Conservation (phyloP, 1,139 yeast genomes). For the Candida frijolesensis region DNA sequence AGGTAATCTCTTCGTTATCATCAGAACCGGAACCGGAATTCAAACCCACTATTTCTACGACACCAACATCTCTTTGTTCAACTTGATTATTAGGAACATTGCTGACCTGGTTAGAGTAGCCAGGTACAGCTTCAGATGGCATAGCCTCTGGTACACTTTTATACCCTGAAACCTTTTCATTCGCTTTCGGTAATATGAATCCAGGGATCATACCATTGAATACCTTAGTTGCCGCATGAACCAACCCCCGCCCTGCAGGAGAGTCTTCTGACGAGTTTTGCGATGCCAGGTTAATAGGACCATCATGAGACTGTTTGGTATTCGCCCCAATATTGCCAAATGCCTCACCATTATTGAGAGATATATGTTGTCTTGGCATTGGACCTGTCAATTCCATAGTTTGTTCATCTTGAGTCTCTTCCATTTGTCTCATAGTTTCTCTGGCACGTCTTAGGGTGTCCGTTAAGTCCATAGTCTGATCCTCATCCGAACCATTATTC, state of each 20-base stretch:
- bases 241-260: background rate
- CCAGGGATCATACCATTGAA: no score
- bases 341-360: background rate
- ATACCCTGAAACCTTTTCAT: no score
- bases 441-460: conserved; percentile 1
- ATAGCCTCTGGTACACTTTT: no score
- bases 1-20: background rate
- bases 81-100: background rate
- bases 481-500: conserved; percentile 8
- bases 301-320: no score
- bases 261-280: background rate
- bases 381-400: conserved; percentile 13
- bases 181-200: no score
- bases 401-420: conserved; percentile 4
- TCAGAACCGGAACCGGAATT: background rate
- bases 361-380: background rate
- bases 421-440: conserved; percentile 2
- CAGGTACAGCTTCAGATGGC: background rate
- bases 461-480: conserved; percentile 20
- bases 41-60: background rate
- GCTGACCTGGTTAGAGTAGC: background rate
- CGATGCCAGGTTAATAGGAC: no score
- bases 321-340: no score
- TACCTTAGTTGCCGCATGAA: no score
- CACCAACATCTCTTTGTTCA: background rate